Base-by-base conservation (phyloP, 257 asterid genomes). In the Lycium barbarum region DNA sequence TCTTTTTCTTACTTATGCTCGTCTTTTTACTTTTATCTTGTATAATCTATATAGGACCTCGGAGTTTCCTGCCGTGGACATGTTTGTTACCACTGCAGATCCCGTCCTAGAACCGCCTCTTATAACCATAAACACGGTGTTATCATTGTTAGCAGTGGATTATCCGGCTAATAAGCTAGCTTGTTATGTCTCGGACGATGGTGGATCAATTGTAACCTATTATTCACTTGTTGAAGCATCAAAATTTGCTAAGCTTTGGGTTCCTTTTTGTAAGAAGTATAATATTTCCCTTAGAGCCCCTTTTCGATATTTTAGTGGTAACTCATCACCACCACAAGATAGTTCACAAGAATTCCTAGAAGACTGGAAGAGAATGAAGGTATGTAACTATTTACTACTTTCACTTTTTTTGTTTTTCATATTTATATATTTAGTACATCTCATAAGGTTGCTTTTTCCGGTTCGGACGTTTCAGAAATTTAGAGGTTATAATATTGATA, bases 1-100 rank as follows among this genome's bases (percentile, higher is more conserved):
- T 26, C 33, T 26, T 26, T 26, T 35, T 6, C 9, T 40, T 13
- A 0, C 3, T 1, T 18, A 9, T 3, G 1, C 51, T 8, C 47
- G 2, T 1, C 11, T 67, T 2, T 71, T 9, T 4, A 10, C 43
- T 71, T 71, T 71, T 45, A 7, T 74, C 5, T 53, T 14, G 13
- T 79, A 53, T 78, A 47, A 43, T 10, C 11, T 73, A 0, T 5
- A 2, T 79, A 81, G 87, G 87, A 49, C n/a, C 17, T 12, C 2
- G 3, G 88, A 87, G 83, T 82, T 89, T 80, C 90, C 91, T 0
- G 18, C 83, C 0, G 83, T 89, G 86, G 91, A 89, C 63, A 87
- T 89, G 85, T 89, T 89, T 43, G 89, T 89, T 17, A 87, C 91
- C 17, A 87, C 88, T 4, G 90, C 90, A 13, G 91, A 89, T 53